Evolutionary conservation across 2,329 filamentous ascomycete species (phyloP), one percentile per base, ranked within the genome.

Genomic region (Curvularia spicifera): DNA sequence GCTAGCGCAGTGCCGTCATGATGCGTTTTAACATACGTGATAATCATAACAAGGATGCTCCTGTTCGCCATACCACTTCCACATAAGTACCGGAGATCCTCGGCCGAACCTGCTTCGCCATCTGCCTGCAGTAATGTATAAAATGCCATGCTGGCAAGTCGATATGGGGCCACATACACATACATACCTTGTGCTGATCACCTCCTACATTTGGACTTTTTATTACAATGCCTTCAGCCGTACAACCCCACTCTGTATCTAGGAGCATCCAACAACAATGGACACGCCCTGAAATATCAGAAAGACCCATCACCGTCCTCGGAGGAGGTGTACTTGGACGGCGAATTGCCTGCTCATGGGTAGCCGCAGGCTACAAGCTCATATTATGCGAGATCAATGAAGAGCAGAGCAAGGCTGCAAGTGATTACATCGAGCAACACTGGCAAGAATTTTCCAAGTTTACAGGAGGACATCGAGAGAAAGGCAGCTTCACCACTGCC

Each of bases 291-390:
- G 51, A 57, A 22, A 55, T 43, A 8, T 54, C 56, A 4, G 57
- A 53, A 1, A n/a, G 61, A 31, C 43, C 59, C 9, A 28, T 64
- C 37, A 48, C 59, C 4, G 47, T 64, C n/a, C 42, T 64, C 7
- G 61, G 61, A 10, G 59, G 56, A 53, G 61, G 59, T 10, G 61
- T 59, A 8, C 37, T 61, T 0, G 61, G 61, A 39, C 56, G 61
- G 8, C 44, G 61, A 26, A 62, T 64, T 6, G 61, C 61, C 20
- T 53, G 49, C 22, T 57, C 56, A 4, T 64, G 61, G 61, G 28
- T 59, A 6, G 56, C 59, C 12, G 56, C 61, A 4, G 53, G 56
- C 22, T 64, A 59, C 45, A 28, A 57, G 3, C 53, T 61, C 3
- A 20, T 57, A 10, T 35, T 64, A 9, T 57, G 59, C 44, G 59